phyloP scores from a whole-genome alignment of 495 filamentous ascomycete genomes.

The Tirmania nivea region DNA sequence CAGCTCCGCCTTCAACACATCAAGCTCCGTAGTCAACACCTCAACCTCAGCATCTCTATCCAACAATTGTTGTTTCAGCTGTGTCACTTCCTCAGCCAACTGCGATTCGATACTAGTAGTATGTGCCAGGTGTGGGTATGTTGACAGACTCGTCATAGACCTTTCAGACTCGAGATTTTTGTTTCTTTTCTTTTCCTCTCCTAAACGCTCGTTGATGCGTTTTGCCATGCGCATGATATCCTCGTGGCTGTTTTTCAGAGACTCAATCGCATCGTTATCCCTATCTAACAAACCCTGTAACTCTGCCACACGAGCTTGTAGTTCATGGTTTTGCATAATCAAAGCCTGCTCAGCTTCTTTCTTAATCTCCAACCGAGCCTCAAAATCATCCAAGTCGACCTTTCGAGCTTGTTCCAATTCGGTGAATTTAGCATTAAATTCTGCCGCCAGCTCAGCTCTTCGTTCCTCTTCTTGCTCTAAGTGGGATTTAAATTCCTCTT shows the following conservation, averaged over 20 bases:
- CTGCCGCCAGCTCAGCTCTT: conserved; percentile 10
- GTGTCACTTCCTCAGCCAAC: background rate
- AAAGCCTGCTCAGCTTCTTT: conserved; percentile 8
- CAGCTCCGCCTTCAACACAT: background rate
- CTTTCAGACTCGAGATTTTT: conserved; percentile 1
- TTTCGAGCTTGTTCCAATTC: conserved; percentile 5
- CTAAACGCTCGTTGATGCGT: conserved; percentile 12
- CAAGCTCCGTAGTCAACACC: background rate
- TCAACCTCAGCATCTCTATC: background rate
- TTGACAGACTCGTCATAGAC: background rate
- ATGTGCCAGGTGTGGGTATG: background rate
- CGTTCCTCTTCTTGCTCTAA: conserved; percentile 12
- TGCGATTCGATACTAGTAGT: background rate
- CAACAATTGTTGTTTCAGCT: background rate
- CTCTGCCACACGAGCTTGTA: background rate
- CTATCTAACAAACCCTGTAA: conserved; percentile 1
- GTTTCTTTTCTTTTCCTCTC: conserved; percentile 17
- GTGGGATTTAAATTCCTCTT: conserved; percentile 7
- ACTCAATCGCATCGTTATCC: conserved; percentile 1
- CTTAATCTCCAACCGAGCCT: conserved; percentile 3
- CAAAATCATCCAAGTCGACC: conserved; percentile 6
- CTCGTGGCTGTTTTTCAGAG: conserved; percentile 7
- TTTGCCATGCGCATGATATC: conserved; percentile 13
- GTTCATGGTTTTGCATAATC: conserved; percentile 2
- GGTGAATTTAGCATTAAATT: conserved; percentile 8